Conservation (phyloP, 2,329 filamentous ascomycete genomes). For the Amesomyces nigricolor region DNA sequence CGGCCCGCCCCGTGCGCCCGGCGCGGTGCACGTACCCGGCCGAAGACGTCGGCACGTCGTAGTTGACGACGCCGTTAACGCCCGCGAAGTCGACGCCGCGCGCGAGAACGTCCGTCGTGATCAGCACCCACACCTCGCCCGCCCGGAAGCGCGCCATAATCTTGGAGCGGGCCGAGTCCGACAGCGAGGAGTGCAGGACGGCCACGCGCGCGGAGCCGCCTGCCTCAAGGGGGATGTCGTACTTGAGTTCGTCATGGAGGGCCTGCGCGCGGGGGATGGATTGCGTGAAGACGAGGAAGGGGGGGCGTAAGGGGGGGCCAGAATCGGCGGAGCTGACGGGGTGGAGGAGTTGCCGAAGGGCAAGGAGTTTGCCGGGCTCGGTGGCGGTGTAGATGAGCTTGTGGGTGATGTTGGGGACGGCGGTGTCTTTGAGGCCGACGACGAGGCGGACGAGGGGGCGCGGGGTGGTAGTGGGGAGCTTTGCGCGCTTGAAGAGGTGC, state of each 20-base stretch:
- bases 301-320: constrained; percentile 64
- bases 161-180: constrained; percentile 65
- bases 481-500: constrained; percentile 56
- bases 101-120: constrained; percentile 89
- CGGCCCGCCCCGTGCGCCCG: constrained; percentile 83
- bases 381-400: constrained; percentile 85
- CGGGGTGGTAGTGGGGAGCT: constrained; percentile 39
- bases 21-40: constrained; percentile 91
- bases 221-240: constrained; percentile 86
- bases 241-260: constrained; percentile 82
- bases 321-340: constrained; percentile 56
- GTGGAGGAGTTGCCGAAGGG: constrained; percentile 81
- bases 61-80: constrained; percentile 94
- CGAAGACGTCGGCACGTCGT: constrained; percentile 88
- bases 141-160: constrained; percentile 88
- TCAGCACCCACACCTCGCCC: constrained; percentile 92
- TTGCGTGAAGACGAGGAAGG: constrained; percentile 93
- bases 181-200: constrained; percentile 81
- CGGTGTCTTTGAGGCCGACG: constrained; percentile 93
- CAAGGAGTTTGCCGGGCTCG: constrained; percentile 88
- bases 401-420: constrained; percentile 87
- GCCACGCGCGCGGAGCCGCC: constrained; percentile 81
- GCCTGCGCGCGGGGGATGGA: constrained; percentile 87
- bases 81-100: constrained; percentile 93
- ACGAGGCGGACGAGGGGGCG: constrained; percentile 72